A percentile compares a stretch with the other conserved stretches of the same genome.
Conservation (phyloP, 331 rosid genomes). For the Prunus yedoensis region DNA sequence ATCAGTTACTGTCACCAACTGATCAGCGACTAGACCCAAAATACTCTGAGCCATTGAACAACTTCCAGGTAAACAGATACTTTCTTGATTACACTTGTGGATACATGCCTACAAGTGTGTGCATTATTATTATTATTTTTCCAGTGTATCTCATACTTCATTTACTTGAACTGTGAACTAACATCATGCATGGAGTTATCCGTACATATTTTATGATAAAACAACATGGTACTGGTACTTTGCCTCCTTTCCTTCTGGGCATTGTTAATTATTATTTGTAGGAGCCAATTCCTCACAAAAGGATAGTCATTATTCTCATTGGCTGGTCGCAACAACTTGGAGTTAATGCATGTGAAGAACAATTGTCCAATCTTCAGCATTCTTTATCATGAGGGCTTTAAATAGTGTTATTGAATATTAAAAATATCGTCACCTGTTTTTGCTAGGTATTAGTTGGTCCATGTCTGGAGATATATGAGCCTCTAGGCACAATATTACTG, state of each 20-base stretch:
- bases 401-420: neutral
- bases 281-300: neutral
- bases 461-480: neutral
- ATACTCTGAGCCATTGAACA: slow-evolving; percentile 49
- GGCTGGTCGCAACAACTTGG: neutral
- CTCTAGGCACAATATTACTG: neutral
- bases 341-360: neutral
- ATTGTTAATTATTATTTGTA: neutral
- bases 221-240: neutral
- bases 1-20: slow-evolving; percentile 66
- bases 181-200: neutral
- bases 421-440: neutral
- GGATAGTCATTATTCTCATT: neutral
- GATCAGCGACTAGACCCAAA: slow-evolving; percentile 52
- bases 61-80: slow-evolving; percentile 62
- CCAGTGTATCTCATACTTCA: neutral
- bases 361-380: neutral
- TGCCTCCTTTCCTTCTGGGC: neutral
- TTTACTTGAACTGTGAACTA: neutral
- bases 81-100: neutral
- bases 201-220: neutral
- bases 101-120: neutral
- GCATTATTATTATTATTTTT: neutral
- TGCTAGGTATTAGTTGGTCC: neutral
- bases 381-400: neutral